Evolutionary conservation across 257 asterid species (phyloP), one percentile per base, ranked within the genome.

Genomic region (Nicotiana tabacum): DNA sequence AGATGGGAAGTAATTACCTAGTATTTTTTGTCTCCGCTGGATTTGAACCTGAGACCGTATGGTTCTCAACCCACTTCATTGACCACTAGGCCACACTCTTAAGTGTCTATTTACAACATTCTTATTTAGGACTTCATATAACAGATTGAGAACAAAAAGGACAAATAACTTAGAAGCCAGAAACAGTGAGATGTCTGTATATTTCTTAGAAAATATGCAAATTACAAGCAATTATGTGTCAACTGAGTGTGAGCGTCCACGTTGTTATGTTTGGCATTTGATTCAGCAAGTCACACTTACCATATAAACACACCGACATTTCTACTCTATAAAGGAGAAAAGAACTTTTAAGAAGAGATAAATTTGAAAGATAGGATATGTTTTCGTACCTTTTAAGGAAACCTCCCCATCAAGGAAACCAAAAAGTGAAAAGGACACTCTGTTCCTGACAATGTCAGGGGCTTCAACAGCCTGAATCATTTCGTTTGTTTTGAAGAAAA

Each of bases 401-500:
- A 96, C 99, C 78, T 89, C 95, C 81, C 98, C 98, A 46, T 91
- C 97, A 17, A 92, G 32, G 83, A 90, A 88, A 83, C 98, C 98
- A n/a, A 94, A 81, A 68, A 91, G 86, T 62, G 95, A 89, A 85
- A 96, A 94, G 6, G 94, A 74, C 1, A 94, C 97, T 81, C 81
- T 88, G 82, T 95, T 94, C 83, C 84, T 89, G 60, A 94, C 90
- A 18, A 82, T 72, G 85, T 96, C 94, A 6, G 98, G 97, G 83
- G 97, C 93, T 90, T 94, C 98, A 85, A 95, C 92, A 17, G 68
- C 93, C 90, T 96, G 98, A 86, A 92, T 82, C 98, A 94, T 96
- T 88, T 96, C 98, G 30, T 91, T 90, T 4, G 98, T 90, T 83
- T 92, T 94, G 92, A 94, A 93, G 72, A 94, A 87, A 43, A 94